Evolutionary conservation across 2,329 filamentous ascomycete genomes (phyloP).

Genomic region (Sporothrix curviconia): DNA sequence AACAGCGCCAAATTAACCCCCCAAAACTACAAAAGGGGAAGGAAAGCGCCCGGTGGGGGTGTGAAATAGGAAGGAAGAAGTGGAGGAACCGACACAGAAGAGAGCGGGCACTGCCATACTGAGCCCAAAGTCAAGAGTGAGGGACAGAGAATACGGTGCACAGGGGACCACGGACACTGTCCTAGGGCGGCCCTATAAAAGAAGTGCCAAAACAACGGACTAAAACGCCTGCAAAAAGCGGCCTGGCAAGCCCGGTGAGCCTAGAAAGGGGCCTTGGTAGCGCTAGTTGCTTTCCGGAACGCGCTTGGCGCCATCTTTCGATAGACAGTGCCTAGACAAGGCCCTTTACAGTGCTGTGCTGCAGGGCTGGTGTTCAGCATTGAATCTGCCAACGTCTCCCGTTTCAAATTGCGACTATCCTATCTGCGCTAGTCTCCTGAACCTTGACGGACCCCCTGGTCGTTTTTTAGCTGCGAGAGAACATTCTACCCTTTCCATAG

Average conservation of each 20-base stretch:
- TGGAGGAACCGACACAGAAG: neutral
- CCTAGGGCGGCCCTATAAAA: neutral
- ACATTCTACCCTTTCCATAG: conserved; percentile 9
- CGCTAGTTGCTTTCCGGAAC: conserved; percentile 3
- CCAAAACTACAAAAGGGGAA: too few relatives aligned
- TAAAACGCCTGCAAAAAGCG: too few relatives aligned
- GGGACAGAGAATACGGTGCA: neutral
- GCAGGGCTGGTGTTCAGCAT: neutral
- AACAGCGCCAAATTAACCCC: conserved; percentile 2
- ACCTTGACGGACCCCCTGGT: neutral
- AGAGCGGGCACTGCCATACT: neutral
- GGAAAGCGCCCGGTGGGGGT: conserved; percentile 9
- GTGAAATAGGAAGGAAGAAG: neutral
- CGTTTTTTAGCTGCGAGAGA: conserved; percentile 3
- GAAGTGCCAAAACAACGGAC: too few relatives aligned
- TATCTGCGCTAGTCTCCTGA: conserved; percentile 9
- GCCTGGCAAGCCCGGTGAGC: neutral
- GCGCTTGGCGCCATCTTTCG: neutral
- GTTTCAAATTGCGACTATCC: conserved; percentile 17
- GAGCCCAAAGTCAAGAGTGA: too few relatives aligned
- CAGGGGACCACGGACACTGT: neutral
- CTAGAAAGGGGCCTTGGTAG: neutral
- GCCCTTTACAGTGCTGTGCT: neutral
- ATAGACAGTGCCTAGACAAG: neutral
- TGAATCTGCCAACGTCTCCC: conserved; percentile 5